These are phyloP conservation scores for Coccomyxa subellipsoidea DNA, from an alignment of 163 green algal genomes.

Conservation along the genomic window DNA sequence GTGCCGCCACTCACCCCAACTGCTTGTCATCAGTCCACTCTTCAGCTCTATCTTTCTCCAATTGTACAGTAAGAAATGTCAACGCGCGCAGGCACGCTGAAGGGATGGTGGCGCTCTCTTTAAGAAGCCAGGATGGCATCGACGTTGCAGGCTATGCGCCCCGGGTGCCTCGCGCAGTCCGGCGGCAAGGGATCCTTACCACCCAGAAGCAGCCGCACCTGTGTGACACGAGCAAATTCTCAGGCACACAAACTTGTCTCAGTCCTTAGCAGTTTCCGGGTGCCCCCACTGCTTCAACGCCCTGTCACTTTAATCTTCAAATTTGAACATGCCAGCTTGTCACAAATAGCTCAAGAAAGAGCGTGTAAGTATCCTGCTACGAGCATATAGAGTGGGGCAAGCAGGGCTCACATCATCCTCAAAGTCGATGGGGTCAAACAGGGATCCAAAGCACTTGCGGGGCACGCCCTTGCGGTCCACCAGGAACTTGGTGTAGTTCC, in stretches of 20 bases:
- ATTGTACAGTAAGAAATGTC: not conserved
- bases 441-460: slow-evolving; percentile 67
- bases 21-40: too few species aligned
- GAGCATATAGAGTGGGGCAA: not conserved
- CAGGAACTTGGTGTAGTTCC: slow-evolving; percentile 70
- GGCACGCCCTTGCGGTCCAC: slow-evolving; percentile 65
- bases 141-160: slow-evolving; percentile 73
- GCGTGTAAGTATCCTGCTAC: not conserved
- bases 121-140: slow-evolving; percentile 22
- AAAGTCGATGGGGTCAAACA: slow-evolving; percentile 72
- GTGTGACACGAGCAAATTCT: not conserved
- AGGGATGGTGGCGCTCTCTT: not conserved
- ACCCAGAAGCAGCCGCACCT: slow-evolving; percentile 52
- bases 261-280: not conserved
- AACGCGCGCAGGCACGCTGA: not conserved
- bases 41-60: not conserved
- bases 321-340: too few species aligned
- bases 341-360: too few species aligned
- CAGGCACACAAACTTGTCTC: not conserved
- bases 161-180: slow-evolving; percentile 71
- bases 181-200: slow-evolving; percentile 48
- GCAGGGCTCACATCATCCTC: slow-evolving; percentile 60
- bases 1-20: not conserved
- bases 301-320: too few species aligned
- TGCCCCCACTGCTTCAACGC: not conserved